Percentiles rank a stretch among this genome's conserved stretches.
Evolutionary conservation across 176 grass and related monocot genomes (phyloP).

Genomic region (Oryza meyeriana): DNA sequence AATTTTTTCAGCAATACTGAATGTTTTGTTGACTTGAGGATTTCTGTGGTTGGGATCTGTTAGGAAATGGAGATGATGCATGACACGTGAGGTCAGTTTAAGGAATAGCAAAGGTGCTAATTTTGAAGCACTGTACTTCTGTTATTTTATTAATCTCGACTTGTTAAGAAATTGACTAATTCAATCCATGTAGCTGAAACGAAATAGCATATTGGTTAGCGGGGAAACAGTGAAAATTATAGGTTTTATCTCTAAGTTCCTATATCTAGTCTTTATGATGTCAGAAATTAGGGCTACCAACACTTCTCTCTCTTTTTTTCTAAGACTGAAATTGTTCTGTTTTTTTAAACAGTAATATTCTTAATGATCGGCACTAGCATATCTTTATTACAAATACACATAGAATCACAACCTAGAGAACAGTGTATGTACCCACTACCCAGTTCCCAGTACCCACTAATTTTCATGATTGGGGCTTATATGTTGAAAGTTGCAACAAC

Average conservation of each 20-base stretch:
- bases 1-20: slow-evolving; percentile 1
- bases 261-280: neutral
- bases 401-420: neutral
- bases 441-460: neutral
- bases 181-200: neutral
- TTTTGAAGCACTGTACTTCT: slow-evolving; percentile 12
- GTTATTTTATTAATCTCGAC: neutral
- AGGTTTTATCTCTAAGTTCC: neutral
- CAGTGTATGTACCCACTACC: neutral
- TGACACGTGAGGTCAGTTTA: slow-evolving; percentile 38
- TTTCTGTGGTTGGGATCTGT: slow-evolving; percentile 39
- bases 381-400: neutral
- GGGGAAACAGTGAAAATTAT: neutral
- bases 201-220: neutral
- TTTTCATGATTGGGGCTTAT: neutral
- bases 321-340: neutral
- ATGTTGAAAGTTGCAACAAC: neutral
- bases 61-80: slow-evolving; percentile 49
- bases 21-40: slow-evolving; percentile 30
- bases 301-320: neutral
- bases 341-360: neutral
- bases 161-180: neutral
- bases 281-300: neutral
- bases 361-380: neutral
- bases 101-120: slow-evolving; percentile 24